Evolutionary conservation across 371 early-diverging fungal species (phyloP), one percentile per base, ranked within the genome.

Genomic region (Haplosporangium sp.): DNA sequence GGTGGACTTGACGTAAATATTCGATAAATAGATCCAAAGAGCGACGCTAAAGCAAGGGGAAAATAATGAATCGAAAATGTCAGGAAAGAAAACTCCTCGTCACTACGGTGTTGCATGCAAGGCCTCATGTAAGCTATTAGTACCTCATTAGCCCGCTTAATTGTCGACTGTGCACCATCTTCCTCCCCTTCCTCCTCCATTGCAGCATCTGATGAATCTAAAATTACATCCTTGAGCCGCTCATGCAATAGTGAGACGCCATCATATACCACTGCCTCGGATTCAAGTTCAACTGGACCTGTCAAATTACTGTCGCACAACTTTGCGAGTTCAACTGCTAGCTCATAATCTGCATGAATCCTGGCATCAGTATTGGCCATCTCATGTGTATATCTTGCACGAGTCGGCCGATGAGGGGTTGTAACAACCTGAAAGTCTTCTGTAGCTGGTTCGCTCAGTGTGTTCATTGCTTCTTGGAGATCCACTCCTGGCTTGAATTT

Each of bases 1-100:
- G 88, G 84, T 97, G 96, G 7, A 97, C 96, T n/a, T 90, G 89
- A 61, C 96, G 91, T 45, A 97, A 85, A 71, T 97, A 98, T 67
- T 89, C 89, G 55, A 97, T 88, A 64, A 90, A 85, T 71, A 97
- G 76, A 82, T 98, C 98, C 66, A 98, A 84, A 35, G 86, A 84
- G 34, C 90, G 75, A 17, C 75, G 69, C 75, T 78, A 62, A 15
- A 52, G 13, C 0, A 2, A 50, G 10, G 15, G n/a, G 10, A 40
- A 34, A 35, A 74, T n/a, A 47, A 44, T 52, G 47, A 34, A 40
- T 67, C 1, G 9, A 60, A 44, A 48, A 2, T 5, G 8, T 47
- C 39, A 38, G 15, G 17, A 59, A 37, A 4, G 2, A 39, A 19
- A 59, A 4, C 40, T 53, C n/a, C 19, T 27, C 27, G 27, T 13